These are phyloP conservation scores for Zygoascus ofunaensis DNA, from an alignment of 805 yeast genomes.

Conservation along the genomic window DNA sequence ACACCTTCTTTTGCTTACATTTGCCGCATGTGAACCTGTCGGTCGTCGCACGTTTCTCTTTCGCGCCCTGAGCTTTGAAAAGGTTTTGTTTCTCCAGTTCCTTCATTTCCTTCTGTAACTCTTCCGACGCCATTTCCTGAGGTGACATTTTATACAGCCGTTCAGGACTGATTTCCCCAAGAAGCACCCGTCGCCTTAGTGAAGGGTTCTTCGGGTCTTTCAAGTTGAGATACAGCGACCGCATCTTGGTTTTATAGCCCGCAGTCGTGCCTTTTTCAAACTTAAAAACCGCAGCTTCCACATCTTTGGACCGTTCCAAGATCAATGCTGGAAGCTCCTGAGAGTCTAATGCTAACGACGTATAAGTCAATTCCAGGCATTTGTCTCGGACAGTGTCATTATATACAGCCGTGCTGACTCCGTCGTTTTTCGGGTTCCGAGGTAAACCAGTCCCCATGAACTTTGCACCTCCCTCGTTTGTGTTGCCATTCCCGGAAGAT, in stretches of 20 bases:
- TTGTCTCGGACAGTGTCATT: slow-evolving; percentile 76
- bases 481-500: slow-evolving; percentile 1
- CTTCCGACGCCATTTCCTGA: slow-evolving; percentile 93
- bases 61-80: slow-evolving; percentile 96
- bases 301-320: slow-evolving; percentile 52
- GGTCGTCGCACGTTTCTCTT: slow-evolving; percentile 89
- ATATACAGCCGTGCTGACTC: slow-evolving; percentile 59
- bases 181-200: slow-evolving; percentile 57
- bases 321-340: slow-evolving; percentile 50
- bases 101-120: slow-evolving; percentile 75
- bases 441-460: slow-evolving; percentile 41
- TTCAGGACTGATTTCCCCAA: slow-evolving; percentile 56
- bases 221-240: slow-evolving; percentile 79
- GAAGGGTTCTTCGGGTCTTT: slow-evolving; percentile 87
- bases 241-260: slow-evolving; percentile 68
- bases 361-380: slow-evolving; percentile 74
- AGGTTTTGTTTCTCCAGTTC: slow-evolving; percentile 79
- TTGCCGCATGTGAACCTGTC: slow-evolving; percentile 96
- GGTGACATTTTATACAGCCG: slow-evolving; percentile 74
- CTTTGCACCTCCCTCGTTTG: slow-evolving; percentile 31
- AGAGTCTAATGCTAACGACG: slow-evolving; percentile 80
- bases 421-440: slow-evolving; percentile 77
- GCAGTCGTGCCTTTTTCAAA: slow-evolving; percentile 46
- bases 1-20: slow-evolving; percentile 94
- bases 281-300: slow-evolving; percentile 64